Evolutionary conservation across 2,329 filamentous ascomycete genomes (phyloP).

Genomic region (Huntiella moniliformis): DNA sequence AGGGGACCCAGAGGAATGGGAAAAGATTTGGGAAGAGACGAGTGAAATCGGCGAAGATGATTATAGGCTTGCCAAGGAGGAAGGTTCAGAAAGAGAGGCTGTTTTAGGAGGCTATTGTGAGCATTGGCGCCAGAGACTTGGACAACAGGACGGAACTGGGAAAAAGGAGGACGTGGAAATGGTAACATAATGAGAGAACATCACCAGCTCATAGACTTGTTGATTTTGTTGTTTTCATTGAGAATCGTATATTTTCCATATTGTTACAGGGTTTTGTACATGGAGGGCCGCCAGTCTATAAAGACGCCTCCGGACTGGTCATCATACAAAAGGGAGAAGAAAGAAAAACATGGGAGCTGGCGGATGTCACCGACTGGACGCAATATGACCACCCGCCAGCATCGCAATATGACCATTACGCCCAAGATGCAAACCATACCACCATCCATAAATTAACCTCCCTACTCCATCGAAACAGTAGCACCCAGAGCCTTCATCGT

Average conservation of each 20-base stretch:
- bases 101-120: constrained; percentile 12
- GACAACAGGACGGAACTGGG: neutral
- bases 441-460: constrained; percentile 10
- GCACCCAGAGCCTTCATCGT: constrained; percentile 85
- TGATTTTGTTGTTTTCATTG: constrained; percentile 1
- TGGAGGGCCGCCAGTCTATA: constrained; percentile 15
- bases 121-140: constrained; percentile 10
- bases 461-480: constrained; percentile 75
- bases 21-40: constrained; percentile 68
- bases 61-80: constrained; percentile 56
- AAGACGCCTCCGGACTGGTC: constrained; percentile 1
- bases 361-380: neutral
- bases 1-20: constrained; percentile 46
- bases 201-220: neutral
- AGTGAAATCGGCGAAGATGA: constrained; percentile 83
- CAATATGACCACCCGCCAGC: too few relatives aligned
- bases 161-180: neutral
- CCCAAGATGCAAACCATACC: too few relatives aligned
- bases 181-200: neutral
- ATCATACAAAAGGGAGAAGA: neutral
- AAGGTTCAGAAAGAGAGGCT: constrained; percentile 32
- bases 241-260: constrained; percentile 13
- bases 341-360: neutral
- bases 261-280: constrained; percentile 20
- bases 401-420: too few relatives aligned